phyloP scores from a whole-genome alignment of 2,329 filamentous ascomycete species.

The Ophiognomonia clavigignenti-juglandacearum region DNA sequence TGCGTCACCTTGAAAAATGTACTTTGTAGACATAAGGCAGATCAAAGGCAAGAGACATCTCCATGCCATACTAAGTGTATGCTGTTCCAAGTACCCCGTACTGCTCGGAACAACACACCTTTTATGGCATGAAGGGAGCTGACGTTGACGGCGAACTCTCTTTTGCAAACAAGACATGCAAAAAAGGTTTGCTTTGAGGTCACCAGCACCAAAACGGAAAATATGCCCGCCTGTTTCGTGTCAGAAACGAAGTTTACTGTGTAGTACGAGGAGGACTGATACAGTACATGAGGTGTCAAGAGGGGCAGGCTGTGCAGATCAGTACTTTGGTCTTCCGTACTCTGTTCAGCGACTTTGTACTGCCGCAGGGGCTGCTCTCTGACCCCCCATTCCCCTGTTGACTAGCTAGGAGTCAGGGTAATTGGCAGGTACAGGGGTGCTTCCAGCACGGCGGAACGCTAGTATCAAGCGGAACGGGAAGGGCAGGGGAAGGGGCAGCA shows the following conservation, averaged over 20 bases:
- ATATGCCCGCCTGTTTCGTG: neutral
- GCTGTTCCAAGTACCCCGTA: too few relatives aligned
- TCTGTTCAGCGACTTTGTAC: too few relatives aligned
- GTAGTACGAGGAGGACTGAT: neutral
- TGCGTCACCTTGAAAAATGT: too few relatives aligned
- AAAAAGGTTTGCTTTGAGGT: neutral
- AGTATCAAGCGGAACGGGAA: constrained; percentile 5
- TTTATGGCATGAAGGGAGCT: too few relatives aligned
- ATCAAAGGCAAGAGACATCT: too few relatives aligned
- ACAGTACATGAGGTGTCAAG: neutral
- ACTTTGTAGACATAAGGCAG: too few relatives aligned
- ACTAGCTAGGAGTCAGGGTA: constrained; percentile 11
- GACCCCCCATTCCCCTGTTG: too few relatives aligned
- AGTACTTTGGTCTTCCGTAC: too few relatives aligned
- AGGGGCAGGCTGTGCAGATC: neutral
- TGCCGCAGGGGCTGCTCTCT: too few relatives aligned
- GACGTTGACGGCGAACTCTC: neutral
- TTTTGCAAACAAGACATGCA: neutral
- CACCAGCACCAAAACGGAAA: neutral
- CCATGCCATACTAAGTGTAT: too few relatives aligned
- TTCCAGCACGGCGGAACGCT: neutral
- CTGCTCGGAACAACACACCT: too few relatives aligned
- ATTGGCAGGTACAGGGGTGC: neutral
- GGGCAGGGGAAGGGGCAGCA: neutral
- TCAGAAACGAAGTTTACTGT: neutral